A percentile compares a stretch with the other conserved stretches of the same genome.
These are phyloP conservation scores for Blastocystis sp. DNA, from an alignment of 352 stramenopile genomes.

Conservation along the genomic window DNA sequence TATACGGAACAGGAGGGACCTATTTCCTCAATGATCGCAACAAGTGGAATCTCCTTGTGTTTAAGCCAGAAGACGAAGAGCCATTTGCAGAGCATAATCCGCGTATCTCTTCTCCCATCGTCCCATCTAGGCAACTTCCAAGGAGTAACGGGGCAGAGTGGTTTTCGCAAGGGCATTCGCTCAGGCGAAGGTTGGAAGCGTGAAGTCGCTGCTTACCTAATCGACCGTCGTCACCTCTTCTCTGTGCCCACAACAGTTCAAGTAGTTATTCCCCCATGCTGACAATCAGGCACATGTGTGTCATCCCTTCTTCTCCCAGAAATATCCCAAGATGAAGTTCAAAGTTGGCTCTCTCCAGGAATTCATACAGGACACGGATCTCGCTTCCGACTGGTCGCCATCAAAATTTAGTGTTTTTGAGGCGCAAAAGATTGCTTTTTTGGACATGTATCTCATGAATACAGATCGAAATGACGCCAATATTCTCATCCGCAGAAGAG, in stretches of 20 bases:
- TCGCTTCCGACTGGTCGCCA: slow-evolving; percentile 83
- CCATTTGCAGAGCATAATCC: slow-evolving; percentile 94
- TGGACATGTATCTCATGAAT: slow-evolving; percentile 96
- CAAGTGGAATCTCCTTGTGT: slow-evolving; percentile 86
- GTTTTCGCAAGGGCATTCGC: slow-evolving; percentile 69
- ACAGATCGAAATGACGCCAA: slow-evolving; percentile 93
- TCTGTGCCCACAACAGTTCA: slow-evolving; percentile 77
- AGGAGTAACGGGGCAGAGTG: slow-evolving; percentile 54
- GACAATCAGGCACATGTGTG: slow-evolving; percentile 74
- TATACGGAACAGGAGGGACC: slow-evolving; percentile 91
- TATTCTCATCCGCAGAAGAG: slow-evolving; percentile 82
- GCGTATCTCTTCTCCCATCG: slow-evolving; percentile 75
- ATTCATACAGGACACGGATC: slow-evolving; percentile 86
- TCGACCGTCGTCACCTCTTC: slow-evolving; percentile 78
- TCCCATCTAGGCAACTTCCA: not conserved
- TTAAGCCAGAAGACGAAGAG: slow-evolving; percentile 97
- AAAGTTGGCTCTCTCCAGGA: slow-evolving; percentile 93
- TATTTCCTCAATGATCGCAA: slow-evolving; percentile 91
- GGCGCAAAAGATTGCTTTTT: slow-evolving; percentile 93
- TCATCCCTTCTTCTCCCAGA: slow-evolving; percentile 73
- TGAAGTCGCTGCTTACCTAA: slow-evolving; percentile 90
- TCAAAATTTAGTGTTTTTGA: slow-evolving; percentile 70
- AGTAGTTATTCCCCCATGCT: slow-evolving; percentile 70
- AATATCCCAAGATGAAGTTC: slow-evolving; percentile 70
- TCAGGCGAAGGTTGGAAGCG: slow-evolving; percentile 89